phyloP scores from a whole-genome alignment of 192 early-diverging fungal genomes.

The Endogone sp. region DNA sequence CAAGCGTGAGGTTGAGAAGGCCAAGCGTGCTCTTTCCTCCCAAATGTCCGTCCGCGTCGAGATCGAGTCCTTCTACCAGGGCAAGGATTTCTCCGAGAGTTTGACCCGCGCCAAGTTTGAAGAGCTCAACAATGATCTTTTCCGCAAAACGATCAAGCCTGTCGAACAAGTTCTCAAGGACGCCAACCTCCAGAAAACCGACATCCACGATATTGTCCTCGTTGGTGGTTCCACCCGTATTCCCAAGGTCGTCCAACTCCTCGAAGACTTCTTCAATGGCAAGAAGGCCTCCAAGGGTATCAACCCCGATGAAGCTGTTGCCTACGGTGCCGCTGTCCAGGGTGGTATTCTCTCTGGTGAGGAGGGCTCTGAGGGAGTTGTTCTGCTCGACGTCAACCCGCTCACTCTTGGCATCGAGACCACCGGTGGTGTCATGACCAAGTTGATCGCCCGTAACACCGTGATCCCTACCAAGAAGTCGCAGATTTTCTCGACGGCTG shows the following conservation, averaged over 20 bases:
- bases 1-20: slow-evolving; percentile 95
- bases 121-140: slow-evolving; percentile 96
- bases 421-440: slow-evolving; percentile 94
- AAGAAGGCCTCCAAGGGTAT: slow-evolving; percentile 99
- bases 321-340: slow-evolving; percentile 96
- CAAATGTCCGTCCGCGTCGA: slow-evolving; percentile 92
- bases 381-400: slow-evolving; percentile 91
- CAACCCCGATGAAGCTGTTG: slow-evolving; percentile 97
- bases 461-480: slow-evolving; percentile 95
- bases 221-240: slow-evolving; percentile 99
- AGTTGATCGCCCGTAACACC: slow-evolving; percentile 94
- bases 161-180: slow-evolving; percentile 97
- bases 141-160: slow-evolving; percentile 91
- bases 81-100: slow-evolving; percentile 97
- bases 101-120: slow-evolving; percentile 99
- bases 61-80: slow-evolving; percentile 96
- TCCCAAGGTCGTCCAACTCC: slow-evolving; percentile 98
- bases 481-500: slow-evolving; percentile 93
- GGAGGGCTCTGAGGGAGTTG: slow-evolving; percentile 92
- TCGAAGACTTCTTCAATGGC: slow-evolving; percentile 97
- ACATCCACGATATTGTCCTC: slow-evolving; percentile 92
- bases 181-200: slow-evolving; percentile 91
- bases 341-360: slow-evolving; percentile 92
- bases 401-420: slow-evolving; percentile 97
- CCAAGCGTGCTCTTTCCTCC: slow-evolving; percentile 95